Percentiles rank a stretch among this genome's conserved stretches.
These are phyloP conservation scores for Fonsecaea pedrosoi DNA, from an alignment of 2,329 filamentous ascomycete species.

Conservation along the genomic window DNA sequence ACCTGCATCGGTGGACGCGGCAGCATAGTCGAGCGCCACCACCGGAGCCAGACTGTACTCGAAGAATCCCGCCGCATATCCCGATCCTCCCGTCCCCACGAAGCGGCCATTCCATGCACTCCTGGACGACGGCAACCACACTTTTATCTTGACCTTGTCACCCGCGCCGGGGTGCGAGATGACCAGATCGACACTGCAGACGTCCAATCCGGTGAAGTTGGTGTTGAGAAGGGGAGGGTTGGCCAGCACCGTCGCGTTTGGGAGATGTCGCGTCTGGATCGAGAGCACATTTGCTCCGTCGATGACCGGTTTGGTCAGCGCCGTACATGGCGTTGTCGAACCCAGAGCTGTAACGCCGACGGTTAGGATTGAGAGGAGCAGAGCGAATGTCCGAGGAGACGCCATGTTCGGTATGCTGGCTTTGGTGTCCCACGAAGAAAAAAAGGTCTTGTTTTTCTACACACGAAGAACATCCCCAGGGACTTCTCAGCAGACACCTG, in stretches of 20 bases:
- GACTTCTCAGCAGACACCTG: too few species aligned
- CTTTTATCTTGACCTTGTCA: slow-evolving; percentile 45
- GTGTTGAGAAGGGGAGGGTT: slow-evolving; percentile 12
- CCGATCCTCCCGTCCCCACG: slow-evolving; percentile 50
- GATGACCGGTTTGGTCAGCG: slow-evolving; percentile 7
- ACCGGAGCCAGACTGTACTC: slow-evolving; percentile 25
- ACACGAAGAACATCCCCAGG: too few species aligned
- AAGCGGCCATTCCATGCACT: slow-evolving; percentile 49
- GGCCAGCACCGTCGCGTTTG: slow-evolving; percentile 10
- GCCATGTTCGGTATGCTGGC: background rate
- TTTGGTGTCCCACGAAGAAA: background rate
- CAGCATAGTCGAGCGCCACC: slow-evolving; percentile 33
- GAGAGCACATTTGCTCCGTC: slow-evolving; percentile 11
- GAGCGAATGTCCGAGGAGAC: background rate
- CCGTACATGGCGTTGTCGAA: background rate
- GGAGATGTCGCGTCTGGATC: slow-evolving; percentile 10
- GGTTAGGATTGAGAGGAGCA: background rate
- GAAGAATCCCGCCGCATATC: slow-evolving; percentile 31
- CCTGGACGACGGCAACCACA: slow-evolving; percentile 44
- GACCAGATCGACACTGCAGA: slow-evolving; percentile 42
- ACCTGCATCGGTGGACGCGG: slow-evolving; percentile 38
- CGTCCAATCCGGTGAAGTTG: slow-evolving; percentile 13
- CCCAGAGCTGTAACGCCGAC: background rate
- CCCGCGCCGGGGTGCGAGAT: slow-evolving; percentile 8
- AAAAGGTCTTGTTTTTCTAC: background rate